Evolutionary conservation across 768 basidiomycete genomes (phyloP).

Genomic region (Steccherinum ochraceum): DNA sequence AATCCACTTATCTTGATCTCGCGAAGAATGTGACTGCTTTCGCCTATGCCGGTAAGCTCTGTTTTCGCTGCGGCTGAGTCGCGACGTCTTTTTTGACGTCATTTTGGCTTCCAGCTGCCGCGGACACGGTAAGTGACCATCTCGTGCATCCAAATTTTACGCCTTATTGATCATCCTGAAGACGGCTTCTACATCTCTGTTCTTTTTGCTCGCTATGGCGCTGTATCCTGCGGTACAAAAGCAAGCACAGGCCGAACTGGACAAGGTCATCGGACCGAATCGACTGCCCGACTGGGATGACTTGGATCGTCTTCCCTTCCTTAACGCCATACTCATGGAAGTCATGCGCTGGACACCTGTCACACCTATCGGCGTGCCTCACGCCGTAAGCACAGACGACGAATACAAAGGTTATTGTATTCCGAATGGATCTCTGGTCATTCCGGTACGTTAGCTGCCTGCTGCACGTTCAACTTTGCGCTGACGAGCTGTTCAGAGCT

Average conservation of each 20-base stretch:
- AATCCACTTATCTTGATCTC: background rate
- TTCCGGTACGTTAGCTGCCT: constrained; percentile 3
- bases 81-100: background rate
- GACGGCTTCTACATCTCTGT: background rate
- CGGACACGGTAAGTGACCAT: constrained; percentile 8
- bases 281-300: constrained; percentile 7
- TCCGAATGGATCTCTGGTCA: constrained; percentile 18
- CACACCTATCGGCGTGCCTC: constrained; percentile 3
- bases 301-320: constrained; percentile 1
- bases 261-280: constrained; percentile 2
- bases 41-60: constrained; percentile 5
- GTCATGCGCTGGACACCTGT: constrained; percentile 1
- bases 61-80: too few relatives aligned
- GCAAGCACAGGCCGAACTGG: constrained; percentile 6
- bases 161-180: background rate
- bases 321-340: constrained; percentile 5
- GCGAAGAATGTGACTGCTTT: constrained; percentile 1
- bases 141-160: background rate
- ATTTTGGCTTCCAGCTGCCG: constrained; percentile 6
- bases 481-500: background rate
- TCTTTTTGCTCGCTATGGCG: constrained; percentile 8
- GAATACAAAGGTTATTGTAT: constrained; percentile 22
- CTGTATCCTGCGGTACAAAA: constrained; percentile 5
- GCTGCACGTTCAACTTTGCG: background rate
- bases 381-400: constrained; percentile 10